Percentiles rank a stretch among this genome's conserved stretches.
phyloP scores from a whole-genome alignment of 371 early-diverging fungal species.

The Mucor racemosus region DNA sequence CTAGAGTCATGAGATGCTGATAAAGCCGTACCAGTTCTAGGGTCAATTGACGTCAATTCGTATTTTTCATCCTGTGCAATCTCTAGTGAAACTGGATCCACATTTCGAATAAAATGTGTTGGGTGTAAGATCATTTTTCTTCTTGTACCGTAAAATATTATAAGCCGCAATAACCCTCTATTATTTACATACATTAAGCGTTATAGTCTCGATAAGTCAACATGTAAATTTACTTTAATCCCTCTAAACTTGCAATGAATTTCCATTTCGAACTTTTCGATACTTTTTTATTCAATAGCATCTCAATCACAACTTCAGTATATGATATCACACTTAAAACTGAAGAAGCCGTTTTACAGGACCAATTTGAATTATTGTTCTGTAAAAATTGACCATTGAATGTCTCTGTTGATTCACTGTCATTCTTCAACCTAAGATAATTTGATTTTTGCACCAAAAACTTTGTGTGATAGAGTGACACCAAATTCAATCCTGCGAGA shows the following conservation, averaged over 20 bases:
- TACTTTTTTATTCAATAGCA: conserved; percentile 27
- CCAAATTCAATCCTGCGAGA: conserved; percentile 25
- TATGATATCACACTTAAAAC: conserved; percentile 41
- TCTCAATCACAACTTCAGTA: conserved; percentile 43
- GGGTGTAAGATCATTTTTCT: conserved; percentile 42
- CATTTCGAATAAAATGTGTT: conserved; percentile 43
- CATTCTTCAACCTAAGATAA: background rate
- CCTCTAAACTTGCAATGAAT: conserved; percentile 40
- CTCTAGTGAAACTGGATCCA: conserved; percentile 37
- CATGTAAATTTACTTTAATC: conserved; percentile 34
- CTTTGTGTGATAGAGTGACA: conserved; percentile 29
- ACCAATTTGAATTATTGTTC: conserved; percentile 16
- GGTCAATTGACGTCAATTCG: conserved; percentile 37
- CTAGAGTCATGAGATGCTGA: background rate
- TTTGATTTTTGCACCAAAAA: conserved; percentile 15
- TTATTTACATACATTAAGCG: too few relatives aligned
- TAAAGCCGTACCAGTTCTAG: conserved; percentile 42
- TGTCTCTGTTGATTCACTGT: background rate
- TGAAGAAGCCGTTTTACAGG: conserved; percentile 22
- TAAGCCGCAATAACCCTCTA: conserved; percentile 35
- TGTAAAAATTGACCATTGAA: conserved; percentile 35
- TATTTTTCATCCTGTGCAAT: conserved; percentile 31
- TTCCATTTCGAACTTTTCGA: conserved; percentile 32
- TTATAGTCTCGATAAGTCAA: background rate
- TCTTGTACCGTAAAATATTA: conserved; percentile 30